A percentile compares a stretch with the other conserved stretches of the same genome.
Evolutionary conservation across 306 rosid species (phyloP).

Genomic region (Prunus mongolica): DNA sequence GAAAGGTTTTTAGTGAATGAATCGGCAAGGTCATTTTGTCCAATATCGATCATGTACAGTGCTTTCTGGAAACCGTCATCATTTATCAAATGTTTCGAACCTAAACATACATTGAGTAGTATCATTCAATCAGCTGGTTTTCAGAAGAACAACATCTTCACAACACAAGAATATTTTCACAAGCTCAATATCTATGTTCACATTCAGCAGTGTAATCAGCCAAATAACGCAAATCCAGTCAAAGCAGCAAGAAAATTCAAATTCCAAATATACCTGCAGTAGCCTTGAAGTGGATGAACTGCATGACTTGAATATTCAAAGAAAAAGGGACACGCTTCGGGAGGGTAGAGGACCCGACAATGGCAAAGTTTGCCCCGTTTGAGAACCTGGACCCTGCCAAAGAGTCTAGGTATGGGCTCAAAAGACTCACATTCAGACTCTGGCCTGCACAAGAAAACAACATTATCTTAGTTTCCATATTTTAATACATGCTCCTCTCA

Average conservation of each 20-base stretch:
- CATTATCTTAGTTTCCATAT: not conserved
- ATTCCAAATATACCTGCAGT: slow-evolving; percentile 42
- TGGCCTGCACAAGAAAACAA: slow-evolving; percentile 59
- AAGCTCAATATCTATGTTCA: not conserved
- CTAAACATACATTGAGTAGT: slow-evolving; percentile 23
- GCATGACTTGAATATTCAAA: slow-evolving; percentile 84
- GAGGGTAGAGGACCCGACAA: slow-evolving; percentile 72
- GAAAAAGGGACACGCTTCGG: slow-evolving; percentile 82
- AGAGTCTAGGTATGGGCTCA: slow-evolving; percentile 76
- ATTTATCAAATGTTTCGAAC: slow-evolving; percentile 39
- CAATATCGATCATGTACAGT: slow-evolving; percentile 88
- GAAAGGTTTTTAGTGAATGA: slow-evolving; percentile 65
- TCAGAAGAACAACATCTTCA: not conserved
- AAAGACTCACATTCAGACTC: slow-evolving; percentile 54
- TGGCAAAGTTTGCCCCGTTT: slow-evolving; percentile 91
- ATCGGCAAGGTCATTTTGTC: slow-evolving; percentile 90
- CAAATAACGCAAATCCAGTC: too few relatives aligned
- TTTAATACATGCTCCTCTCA: not conserved
- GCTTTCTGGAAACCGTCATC: slow-evolving; percentile 61
- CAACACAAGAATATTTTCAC: not conserved
- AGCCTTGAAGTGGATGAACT: slow-evolving; percentile 69
- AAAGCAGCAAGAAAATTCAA: not conserved
- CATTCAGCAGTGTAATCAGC: too few relatives aligned
- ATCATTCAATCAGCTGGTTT: not conserved
- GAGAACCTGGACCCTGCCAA: slow-evolving; percentile 56